Conservation (phyloP, 2,329 filamentous ascomycete genomes). For the Sporothrix phasma region DNA sequence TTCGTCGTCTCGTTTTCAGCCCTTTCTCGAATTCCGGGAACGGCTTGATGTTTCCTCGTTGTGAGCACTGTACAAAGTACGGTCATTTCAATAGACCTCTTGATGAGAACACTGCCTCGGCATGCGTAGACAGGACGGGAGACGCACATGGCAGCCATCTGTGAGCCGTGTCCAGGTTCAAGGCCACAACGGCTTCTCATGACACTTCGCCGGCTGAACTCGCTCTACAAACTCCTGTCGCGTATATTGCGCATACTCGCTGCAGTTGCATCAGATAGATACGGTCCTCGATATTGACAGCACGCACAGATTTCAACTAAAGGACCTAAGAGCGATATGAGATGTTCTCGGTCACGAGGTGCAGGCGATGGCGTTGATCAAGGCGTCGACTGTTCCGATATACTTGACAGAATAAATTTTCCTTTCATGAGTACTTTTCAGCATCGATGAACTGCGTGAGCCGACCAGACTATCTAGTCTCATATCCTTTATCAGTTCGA, state of each 20-base stretch:
- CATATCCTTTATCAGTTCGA: background rate
- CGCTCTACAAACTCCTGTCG: background rate
- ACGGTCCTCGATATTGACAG: background rate
- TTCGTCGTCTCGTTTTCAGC: background rate
- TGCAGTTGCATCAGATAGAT: constrained; percentile 9
- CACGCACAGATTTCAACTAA: background rate
- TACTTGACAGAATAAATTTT: background rate
- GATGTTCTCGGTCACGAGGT: background rate
- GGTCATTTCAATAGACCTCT: no score
- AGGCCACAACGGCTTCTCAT: background rate
- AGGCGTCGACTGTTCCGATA: background rate
- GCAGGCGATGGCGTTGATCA: background rate
- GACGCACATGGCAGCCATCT: background rate
- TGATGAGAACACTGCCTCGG: background rate
- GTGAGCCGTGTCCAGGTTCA: background rate
- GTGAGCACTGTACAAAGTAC: no score
- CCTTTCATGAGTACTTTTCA: background rate
- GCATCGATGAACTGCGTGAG: background rate
- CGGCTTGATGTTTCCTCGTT: constrained; percentile 16
- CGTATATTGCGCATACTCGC: background rate
- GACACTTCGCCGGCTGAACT: constrained; percentile 2
- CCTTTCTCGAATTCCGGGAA: constrained; percentile 13
- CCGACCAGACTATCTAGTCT: background rate
- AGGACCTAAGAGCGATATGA: background rate
- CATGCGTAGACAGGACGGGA: background rate